phyloP scores from a whole-genome alignment of 78 protist species.

The Isochrysis galbana region DNA sequence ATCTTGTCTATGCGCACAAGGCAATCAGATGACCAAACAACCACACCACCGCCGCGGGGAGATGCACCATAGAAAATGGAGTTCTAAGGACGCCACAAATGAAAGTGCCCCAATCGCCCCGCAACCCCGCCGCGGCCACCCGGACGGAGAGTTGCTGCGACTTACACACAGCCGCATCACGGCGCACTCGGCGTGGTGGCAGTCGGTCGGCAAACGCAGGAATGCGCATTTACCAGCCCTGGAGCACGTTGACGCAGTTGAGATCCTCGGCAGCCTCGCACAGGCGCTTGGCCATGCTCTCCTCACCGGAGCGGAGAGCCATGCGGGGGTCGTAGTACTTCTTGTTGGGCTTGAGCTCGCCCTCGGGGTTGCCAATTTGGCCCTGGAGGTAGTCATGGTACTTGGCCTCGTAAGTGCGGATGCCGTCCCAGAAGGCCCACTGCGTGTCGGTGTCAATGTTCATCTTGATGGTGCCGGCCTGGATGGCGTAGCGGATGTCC shows the following conservation, averaged over 20 bases:
- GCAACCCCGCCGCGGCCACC: too few relatives aligned
- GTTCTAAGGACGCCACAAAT: too few relatives aligned
- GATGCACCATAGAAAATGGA: too few relatives aligned
- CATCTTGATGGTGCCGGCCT: constrained; percentile 72
- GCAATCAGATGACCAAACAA: too few relatives aligned
- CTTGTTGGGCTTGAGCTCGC: constrained; percentile 74
- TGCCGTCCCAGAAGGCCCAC: constrained; percentile 74
- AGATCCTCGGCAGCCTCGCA: constrained; percentile 43
- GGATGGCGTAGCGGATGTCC: constrained; percentile 62
- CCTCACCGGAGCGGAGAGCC: constrained; percentile 66
- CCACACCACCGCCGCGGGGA: too few relatives aligned
- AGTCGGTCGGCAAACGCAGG: too few relatives aligned
- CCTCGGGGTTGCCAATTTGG: constrained; percentile 74
- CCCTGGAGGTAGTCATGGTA: constrained; percentile 67
- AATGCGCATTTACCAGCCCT: background rate
- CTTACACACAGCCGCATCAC: too few relatives aligned
- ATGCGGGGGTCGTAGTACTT: constrained; percentile 75
- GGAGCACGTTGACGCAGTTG: constrained; percentile 9
- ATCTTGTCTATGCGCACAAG: too few relatives aligned
- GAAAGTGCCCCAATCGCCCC: too few relatives aligned
- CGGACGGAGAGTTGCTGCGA: too few relatives aligned
- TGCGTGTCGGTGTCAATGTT: constrained; percentile 81
- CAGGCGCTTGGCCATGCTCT: constrained; percentile 50
- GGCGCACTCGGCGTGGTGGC: too few relatives aligned
- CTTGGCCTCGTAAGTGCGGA: constrained; percentile 50